phyloP scores from a whole-genome alignment of 139 green algal species.

The Medakamo hakoo region DNA sequence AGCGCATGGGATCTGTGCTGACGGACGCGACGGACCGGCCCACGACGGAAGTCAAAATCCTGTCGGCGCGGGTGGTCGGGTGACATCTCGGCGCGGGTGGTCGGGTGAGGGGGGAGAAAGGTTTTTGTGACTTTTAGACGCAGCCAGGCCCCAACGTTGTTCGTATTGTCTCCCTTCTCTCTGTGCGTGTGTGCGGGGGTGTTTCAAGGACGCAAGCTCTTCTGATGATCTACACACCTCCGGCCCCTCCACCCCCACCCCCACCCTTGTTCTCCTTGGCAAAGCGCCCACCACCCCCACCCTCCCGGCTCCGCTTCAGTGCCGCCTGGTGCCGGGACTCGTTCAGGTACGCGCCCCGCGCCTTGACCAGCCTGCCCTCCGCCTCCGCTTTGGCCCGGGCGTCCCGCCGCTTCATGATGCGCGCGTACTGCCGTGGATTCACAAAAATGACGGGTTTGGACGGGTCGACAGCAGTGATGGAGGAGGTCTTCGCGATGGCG shows the following conservation, averaged over 20 bases:
- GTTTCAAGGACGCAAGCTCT: too few relatives aligned
- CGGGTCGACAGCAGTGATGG: too few relatives aligned
- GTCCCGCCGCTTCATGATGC: background rate
- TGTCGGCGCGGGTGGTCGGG: constrained; percentile 35
- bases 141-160: too few relatives aligned
- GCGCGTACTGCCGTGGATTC: background rate
- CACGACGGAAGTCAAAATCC: constrained; percentile 45
- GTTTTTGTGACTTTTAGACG: constrained; percentile 9
- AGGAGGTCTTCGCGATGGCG: too few relatives aligned
- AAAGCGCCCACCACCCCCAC: too few relatives aligned
- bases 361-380: too few relatives aligned
- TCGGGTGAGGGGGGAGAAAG: background rate
- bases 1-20: constrained; percentile 72
- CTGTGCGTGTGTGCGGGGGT: too few relatives aligned
- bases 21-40: constrained; percentile 56
- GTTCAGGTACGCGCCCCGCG: background rate
- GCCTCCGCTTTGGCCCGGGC: too few relatives aligned
- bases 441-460: background rate
- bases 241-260: background rate
- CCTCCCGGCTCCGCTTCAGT: background rate
- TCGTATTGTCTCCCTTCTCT: too few relatives aligned
- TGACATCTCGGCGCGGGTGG: too few relatives aligned
- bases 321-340: background rate
- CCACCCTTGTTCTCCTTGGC: too few relatives aligned
- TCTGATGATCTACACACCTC: background rate